Evolutionary conservation across 2,329 filamentous ascomycete genomes (phyloP), one percentile per base, ranked within the genome.

Genomic region (Myriosclerotinia duriaeana): DNA sequence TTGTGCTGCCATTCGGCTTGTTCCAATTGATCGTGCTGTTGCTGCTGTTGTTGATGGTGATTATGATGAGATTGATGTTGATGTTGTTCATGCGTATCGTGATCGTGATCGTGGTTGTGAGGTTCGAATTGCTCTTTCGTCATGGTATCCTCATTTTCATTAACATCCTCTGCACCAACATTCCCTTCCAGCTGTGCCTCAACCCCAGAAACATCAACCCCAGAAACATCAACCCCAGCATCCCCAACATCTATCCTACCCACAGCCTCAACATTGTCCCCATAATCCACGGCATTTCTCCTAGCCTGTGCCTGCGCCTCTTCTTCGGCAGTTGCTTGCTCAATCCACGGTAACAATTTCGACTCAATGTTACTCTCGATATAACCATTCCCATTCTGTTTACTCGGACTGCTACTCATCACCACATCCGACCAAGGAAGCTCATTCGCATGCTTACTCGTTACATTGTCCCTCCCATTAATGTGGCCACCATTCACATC

Each of bases 321-420:
- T 52, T 65, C 64, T 46, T 65, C 54, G 15, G 64, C 64, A 2
- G 54, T 65, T 15, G 46, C 64, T 38, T 65, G 64, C 38, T 65
- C 64, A 53, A 65, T 65, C 64, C 64, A 65, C 7, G 64, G 64
- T 22, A 61, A 40, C 12, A 65, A 46, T 34, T 61, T 65, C 7
- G 64, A 61, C 58, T 65, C 64, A 11, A 65, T 65, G 20, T 52
- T 65, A 6, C 55, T 59, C 38, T 65, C 64, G 46, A 65, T 53
- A 46, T 65, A 61, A 14, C 34, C 46, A 61, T 61, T 60, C 14
- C 17, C 60, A 30, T 42, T 61, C 20, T 61, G 54, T 38, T 65
- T 65, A 20, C 14, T 53, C 8, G 54, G 64, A 61, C 46, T 61
- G 34, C 54, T 53, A 15, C 54, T 42, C 22, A 61, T 53, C 34